Evolutionary conservation across 2,329 filamentous ascomycete genomes (phyloP).

Genomic region (Colletotrichum cuscutae): DNA sequence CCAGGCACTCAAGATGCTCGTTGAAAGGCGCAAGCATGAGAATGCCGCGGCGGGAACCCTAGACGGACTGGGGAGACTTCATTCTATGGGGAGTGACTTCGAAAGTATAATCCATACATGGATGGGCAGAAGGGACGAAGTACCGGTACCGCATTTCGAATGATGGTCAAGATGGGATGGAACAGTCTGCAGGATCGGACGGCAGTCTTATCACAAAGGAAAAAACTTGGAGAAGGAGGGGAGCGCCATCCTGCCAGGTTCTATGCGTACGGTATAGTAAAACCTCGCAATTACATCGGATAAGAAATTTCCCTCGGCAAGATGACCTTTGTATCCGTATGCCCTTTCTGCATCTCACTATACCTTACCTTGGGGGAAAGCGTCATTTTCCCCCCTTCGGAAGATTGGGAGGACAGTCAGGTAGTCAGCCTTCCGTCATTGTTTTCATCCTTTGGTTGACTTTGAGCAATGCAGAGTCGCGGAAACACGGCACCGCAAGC

Average conservation of each 20-base stretch:
- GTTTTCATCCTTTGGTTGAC: not conserved
- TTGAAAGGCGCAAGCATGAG: not conserved
- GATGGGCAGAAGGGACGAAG: no score
- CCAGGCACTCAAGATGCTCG: not conserved
- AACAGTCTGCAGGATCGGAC: not conserved
- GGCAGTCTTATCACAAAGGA: not conserved
- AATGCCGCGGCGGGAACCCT: not conserved
- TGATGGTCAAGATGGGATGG: constrained; percentile 7
- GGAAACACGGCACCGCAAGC: constrained; percentile 5
- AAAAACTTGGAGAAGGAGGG: not conserved
- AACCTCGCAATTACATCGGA: no score
- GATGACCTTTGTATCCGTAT: no score
- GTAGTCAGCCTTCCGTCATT: not conserved
- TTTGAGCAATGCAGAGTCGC: not conserved
- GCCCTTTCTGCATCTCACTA: no score
- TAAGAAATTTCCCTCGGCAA: no score
- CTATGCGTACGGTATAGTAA: no score
- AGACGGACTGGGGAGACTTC: not conserved
- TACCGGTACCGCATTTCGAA: not conserved
- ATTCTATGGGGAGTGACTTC: not conserved
- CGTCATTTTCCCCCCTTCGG: not conserved
- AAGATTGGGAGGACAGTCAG: not conserved
- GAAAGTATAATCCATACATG: not conserved
- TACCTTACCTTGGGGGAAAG: no score
- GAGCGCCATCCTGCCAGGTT: not conserved